phyloP scores from a whole-genome alignment of 306 rosid species.

The Inga laurina region DNA sequence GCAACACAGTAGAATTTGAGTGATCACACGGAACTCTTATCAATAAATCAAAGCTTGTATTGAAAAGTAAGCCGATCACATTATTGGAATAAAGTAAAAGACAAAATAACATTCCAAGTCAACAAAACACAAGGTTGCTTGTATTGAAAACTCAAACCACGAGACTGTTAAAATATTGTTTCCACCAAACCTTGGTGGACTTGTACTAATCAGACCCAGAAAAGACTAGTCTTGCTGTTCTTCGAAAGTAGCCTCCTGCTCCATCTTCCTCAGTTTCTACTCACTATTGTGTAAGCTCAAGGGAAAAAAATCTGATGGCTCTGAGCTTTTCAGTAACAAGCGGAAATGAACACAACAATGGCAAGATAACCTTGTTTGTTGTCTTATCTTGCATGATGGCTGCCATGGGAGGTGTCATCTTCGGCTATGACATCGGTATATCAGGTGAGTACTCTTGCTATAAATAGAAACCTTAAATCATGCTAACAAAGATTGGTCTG shows the following conservation, averaged over 20 bases:
- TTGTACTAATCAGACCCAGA: not conserved
- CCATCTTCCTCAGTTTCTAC: slow-evolving; percentile 10
- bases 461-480: not conserved
- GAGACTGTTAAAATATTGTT: not conserved
- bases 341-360: slow-evolving; percentile 26
- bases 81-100: not conserved
- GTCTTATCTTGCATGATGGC: slow-evolving; percentile 50
- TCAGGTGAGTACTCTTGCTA: slow-evolving; percentile 23
- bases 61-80: not conserved
- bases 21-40: not conserved
- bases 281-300: not conserved
- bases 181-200: not conserved
- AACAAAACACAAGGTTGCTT: not conserved
- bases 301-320: slow-evolving; percentile 31
- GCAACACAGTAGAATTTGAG: not conserved
- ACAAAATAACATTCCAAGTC: not conserved
- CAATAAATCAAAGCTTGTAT: not conserved
- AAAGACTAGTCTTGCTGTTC: not conserved
- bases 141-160: not conserved
- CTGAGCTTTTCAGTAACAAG: slow-evolving; percentile 8
- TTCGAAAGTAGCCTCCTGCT: not conserved
- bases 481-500: not conserved
- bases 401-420: slow-evolving; percentile 46
- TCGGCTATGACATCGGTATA: slow-evolving; percentile 52
- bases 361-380: slow-evolving; percentile 36